phyloP scores from a whole-genome alignment of 176 grass and related monocot genomes.

The Metroxylon sagu region DNA sequence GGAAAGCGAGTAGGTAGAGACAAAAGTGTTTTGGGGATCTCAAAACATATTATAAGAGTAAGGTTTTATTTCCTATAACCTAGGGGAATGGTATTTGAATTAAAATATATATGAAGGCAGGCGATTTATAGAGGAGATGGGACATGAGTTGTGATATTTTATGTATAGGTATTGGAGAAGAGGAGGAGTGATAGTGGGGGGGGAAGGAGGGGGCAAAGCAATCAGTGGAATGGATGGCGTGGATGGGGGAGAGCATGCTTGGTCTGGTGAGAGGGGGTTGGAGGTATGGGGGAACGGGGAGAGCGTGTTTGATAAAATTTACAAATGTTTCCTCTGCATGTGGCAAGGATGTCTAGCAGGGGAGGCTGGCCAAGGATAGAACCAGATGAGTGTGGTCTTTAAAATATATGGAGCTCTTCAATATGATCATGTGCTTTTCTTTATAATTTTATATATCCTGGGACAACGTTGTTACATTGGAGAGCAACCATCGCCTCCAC shows the following conservation, averaged over 20 bases:
- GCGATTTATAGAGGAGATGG: neutral
- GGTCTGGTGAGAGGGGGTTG: constrained; percentile 18
- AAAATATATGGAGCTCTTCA: too few relatives aligned
- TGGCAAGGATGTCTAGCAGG: constrained; percentile 5
- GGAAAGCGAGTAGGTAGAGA: neutral
- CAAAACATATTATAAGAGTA: neutral
- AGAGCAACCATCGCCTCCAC: too few relatives aligned
- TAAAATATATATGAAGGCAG: neutral
- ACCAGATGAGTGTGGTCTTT: too few relatives aligned
- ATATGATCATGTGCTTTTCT: neutral
- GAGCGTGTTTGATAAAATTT: constrained; percentile 17
- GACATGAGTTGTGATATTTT: neutral
- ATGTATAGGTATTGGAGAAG: neutral
- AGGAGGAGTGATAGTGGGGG: constrained; percentile 3
- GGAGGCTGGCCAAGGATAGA: neutral
- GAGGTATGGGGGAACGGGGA: constrained; percentile 20
- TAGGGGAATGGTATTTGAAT: neutral
- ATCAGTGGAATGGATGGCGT: constrained; percentile 15
- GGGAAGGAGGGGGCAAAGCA: neutral
- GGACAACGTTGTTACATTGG: too few relatives aligned
- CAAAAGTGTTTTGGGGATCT: neutral
- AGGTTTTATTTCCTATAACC: neutral
- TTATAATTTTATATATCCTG: neutral
- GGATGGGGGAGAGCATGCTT: constrained; percentile 26
- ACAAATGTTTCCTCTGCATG: constrained; percentile 20